Evolutionary conservation across 164 flowering plant species (phyloP).

Genomic region (Kalanchoe fedtschenkoi): DNA sequence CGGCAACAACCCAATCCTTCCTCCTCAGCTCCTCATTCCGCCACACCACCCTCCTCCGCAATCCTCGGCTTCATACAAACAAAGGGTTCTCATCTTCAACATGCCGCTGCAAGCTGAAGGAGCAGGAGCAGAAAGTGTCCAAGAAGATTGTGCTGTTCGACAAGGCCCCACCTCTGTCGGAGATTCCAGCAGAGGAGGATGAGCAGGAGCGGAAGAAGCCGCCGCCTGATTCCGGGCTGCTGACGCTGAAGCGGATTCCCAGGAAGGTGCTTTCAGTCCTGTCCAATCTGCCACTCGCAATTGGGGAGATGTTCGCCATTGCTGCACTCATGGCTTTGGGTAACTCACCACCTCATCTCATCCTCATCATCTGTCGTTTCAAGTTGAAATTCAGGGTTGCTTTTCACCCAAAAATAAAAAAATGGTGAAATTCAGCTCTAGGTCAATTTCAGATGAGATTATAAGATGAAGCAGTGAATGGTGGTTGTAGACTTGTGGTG

Average conservation of each 20-base stretch:
- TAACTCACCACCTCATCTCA: slow-evolving; percentile 11
- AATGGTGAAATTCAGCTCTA: not conserved
- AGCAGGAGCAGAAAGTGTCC: slow-evolving; percentile 16
- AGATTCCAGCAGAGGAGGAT: slow-evolving; percentile 4
- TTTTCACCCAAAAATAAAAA: too few relatives aligned
- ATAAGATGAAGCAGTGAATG: not conserved
- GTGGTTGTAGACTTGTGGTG: not conserved
- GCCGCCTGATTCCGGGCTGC: slow-evolving; percentile 11
- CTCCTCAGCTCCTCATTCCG: slow-evolving; percentile 11
- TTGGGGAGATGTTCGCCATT: slow-evolving; percentile 74
- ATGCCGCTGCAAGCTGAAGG: slow-evolving; percentile 32
- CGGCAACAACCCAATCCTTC: not conserved
- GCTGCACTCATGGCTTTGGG: slow-evolving; percentile 91
- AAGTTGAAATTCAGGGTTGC: too few relatives aligned
- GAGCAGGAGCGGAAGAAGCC: slow-evolving; percentile 4
- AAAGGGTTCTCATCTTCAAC: slow-evolving; percentile 7
- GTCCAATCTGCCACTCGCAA: slow-evolving; percentile 81
- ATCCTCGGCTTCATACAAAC: slow-evolving; percentile 15
- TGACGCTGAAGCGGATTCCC: slow-evolving; percentile 32
- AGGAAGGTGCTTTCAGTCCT: slow-evolving; percentile 45
- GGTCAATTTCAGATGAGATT: not conserved
- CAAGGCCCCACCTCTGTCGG: slow-evolving; percentile 26
- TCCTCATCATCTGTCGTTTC: too few relatives aligned
- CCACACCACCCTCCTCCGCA: slow-evolving; percentile 19
- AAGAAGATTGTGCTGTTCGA: slow-evolving; percentile 42